phyloP scores from a whole-genome alignment of 2,329 filamentous ascomycete genomes.

The Penicillium crustosum region DNA sequence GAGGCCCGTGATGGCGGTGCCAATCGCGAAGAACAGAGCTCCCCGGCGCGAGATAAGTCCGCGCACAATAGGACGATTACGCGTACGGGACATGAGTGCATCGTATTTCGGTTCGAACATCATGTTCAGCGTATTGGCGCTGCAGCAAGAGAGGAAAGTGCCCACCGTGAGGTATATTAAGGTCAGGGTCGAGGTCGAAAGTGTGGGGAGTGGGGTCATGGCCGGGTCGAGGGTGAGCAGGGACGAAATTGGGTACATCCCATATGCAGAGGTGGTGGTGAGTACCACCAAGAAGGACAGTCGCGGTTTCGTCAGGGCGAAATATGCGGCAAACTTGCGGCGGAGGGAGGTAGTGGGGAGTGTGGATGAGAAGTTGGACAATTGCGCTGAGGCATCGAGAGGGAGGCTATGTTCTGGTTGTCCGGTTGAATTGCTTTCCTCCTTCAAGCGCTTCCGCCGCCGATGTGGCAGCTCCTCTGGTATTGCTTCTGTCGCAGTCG shows the following conservation, averaged over 20 bases:
- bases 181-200: conserved; percentile 76
- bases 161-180: conserved; percentile 88
- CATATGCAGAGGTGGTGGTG: conserved; percentile 86
- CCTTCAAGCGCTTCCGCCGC: conserved; percentile 45
- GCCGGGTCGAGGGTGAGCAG: conserved; percentile 83
- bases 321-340: conserved; percentile 73
- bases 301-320: conserved; percentile 93
- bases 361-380: conserved; percentile 57
- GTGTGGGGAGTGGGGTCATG: conserved; percentile 54
- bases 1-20: conserved; percentile 68
- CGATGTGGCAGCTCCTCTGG: conserved; percentile 43
- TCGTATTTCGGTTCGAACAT: conserved; percentile 89
- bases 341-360: conserved; percentile 58
- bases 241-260: conserved; percentile 86
- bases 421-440: conserved; percentile 23
- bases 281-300: conserved; percentile 89
- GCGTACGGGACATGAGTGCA: conserved; percentile 88
- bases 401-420: conserved; percentile 45
- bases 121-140: conserved; percentile 96
- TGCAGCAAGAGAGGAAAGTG: conserved; percentile 83
- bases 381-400: conserved; percentile 61
- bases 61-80: conserved; percentile 84
- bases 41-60: conserved; percentile 69
- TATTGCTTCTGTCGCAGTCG: conserved; percentile 22
- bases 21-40: conserved; percentile 76